Base-by-base conservation (phyloP, 2,329 filamentous ascomycete species). In the Rhinocladiella mackenziei region DNA sequence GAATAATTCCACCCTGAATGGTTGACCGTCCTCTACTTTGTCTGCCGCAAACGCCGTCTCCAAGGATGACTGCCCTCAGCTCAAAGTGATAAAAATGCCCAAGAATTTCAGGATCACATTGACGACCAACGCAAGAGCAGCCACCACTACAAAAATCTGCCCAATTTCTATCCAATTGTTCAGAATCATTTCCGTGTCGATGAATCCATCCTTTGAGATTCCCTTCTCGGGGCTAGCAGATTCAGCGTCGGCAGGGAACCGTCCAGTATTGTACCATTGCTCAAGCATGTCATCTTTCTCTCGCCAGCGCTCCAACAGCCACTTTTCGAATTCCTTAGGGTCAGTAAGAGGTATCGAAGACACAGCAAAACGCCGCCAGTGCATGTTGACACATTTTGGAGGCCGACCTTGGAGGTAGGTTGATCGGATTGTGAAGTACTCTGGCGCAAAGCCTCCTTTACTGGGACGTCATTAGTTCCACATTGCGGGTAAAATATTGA, bases 311-410 rank as follows among this genome's bases (percentile, higher is more conserved):
- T 86, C 81, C 22, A 82, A 77, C 19, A 97, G 73, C 92, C 92
- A 98, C 2, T 74, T 59, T 45, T 94, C 88, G 59, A 98, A 98
- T 5, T 77, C 72, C 29, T 84, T 76, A 11, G 77, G 74, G 55
- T 83, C 78, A 22, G 88, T 76, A 7, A 94, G 75, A 0, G 91
- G 91, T 31, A 98, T 94, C 14, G 88, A 81, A 15, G 77, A 76
- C 10, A 96, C 63, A 23, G 78, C 77, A 66, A 94, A 96, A 7
- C 89, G 81, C 40, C 92, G 81, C 88, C 91, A 98, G 67, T 94
- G 85, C 72, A 97, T 89, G 66, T 96, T 97, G 59, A 97, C 89
- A 1, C 89, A 95, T 63, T 89, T 95, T 1, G 91, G 92, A 1
- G 89, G 84, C 1, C 86, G 80, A 9, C 92, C 89, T 63, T 92